Evolutionary conservation across 768 basidiomycete genomes (phyloP).

Genomic region (Flagelloscypha sp.): DNA sequence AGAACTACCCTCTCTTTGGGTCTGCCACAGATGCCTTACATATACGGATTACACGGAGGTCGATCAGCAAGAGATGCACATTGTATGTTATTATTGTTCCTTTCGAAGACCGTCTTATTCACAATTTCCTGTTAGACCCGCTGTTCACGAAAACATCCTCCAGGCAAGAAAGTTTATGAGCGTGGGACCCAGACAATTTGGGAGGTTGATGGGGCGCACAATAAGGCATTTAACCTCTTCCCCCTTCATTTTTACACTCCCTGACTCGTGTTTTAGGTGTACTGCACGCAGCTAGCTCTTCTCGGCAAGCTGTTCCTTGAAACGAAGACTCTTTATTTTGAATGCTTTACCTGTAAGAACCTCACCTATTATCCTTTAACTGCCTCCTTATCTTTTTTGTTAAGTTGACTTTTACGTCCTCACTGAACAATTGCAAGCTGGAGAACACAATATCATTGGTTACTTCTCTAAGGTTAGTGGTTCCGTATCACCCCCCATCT

Average conservation of each 20-base stretch:
- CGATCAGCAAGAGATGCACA: slow-evolving; percentile 51
- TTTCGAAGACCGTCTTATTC: neutral
- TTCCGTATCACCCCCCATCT: neutral
- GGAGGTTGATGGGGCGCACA: slow-evolving; percentile 87
- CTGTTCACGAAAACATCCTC: slow-evolving; percentile 66
- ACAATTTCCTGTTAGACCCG: slow-evolving; percentile 38
- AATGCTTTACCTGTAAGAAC: slow-evolving; percentile 72
- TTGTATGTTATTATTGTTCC: neutral
- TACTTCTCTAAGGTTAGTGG: slow-evolving; percentile 57
- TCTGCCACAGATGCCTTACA: slow-evolving; percentile 94
- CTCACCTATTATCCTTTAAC: neutral
- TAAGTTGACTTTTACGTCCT: slow-evolving; percentile 87
- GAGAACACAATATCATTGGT: slow-evolving; percentile 19
- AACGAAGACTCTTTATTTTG: slow-evolving; percentile 91
- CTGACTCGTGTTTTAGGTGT: slow-evolving; percentile 48
- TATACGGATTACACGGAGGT: slow-evolving; percentile 85
- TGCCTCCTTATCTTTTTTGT: slow-evolving; percentile 2
- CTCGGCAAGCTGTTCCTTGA: slow-evolving; percentile 99
- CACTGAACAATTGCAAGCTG: slow-evolving; percentile 44
- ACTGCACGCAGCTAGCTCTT: slow-evolving; percentile 91
- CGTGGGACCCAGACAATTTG: slow-evolving; percentile 85
- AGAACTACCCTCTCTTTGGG: slow-evolving; percentile 44
- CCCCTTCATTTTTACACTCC: neutral
- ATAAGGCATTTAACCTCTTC: slow-evolving; percentile 49
- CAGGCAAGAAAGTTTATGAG: slow-evolving; percentile 86